These are phyloP conservation scores for Desmodesmus armatus DNA, from an alignment of 139 green algal species.

Conservation along the genomic window DNA sequence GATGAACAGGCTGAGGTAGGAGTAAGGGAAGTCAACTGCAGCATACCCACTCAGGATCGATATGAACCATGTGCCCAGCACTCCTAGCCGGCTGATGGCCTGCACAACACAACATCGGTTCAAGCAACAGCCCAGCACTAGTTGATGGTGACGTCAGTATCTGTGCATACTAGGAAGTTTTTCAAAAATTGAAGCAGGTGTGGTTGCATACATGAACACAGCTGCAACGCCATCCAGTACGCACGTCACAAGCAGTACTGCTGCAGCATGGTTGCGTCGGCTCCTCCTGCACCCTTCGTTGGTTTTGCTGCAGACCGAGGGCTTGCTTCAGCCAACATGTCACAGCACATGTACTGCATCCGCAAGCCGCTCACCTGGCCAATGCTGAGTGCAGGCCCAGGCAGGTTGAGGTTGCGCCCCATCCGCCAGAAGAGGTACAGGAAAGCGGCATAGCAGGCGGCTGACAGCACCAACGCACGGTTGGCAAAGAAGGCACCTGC, in stretches of 20 bases:
- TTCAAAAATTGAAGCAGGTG: not conserved
- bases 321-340: too few relatives aligned
- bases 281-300: too few relatives aligned
- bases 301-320: too few relatives aligned
- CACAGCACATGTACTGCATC: too few relatives aligned
- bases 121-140: not conserved
- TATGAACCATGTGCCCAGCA: conserved; percentile 93
- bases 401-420: conserved; percentile 68
- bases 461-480: conserved; percentile 11
- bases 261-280: too few relatives aligned
- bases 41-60: conserved; percentile 94
- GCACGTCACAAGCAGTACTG: too few relatives aligned
- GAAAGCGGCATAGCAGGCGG: conserved; percentile 51
- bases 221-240: too few relatives aligned
- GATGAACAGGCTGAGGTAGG: conserved; percentile 93
- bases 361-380: conserved; percentile 42
- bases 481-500: conserved; percentile 29
- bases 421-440: conserved; percentile 84
- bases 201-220: too few relatives aligned
- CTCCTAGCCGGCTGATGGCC: conserved; percentile 87
- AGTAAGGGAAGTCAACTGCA: conserved; percentile 91
- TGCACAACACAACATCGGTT: conserved; percentile 48
- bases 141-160: too few relatives aligned
- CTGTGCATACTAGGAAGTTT: too few relatives aligned
- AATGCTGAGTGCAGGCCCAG: conserved; percentile 61